phyloP scores from a whole-genome alignment of 2,329 filamentous ascomycete species.

The Colletotrichum abscissum region DNA sequence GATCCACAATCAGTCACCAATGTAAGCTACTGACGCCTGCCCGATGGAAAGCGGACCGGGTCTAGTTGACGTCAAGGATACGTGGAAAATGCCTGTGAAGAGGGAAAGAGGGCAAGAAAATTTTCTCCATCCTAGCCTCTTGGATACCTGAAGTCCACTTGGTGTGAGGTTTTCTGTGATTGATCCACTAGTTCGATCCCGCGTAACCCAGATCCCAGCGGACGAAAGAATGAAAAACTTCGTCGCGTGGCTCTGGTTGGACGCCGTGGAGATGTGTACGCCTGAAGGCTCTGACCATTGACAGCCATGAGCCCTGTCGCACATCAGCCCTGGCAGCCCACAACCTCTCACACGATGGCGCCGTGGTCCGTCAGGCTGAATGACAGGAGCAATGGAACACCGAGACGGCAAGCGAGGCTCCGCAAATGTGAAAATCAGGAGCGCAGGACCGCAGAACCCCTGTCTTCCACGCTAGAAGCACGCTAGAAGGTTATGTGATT shows the following conservation, averaged over 20 bases:
- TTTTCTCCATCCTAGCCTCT: not conserved
- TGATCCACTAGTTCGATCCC: not conserved
- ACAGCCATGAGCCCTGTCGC: slow-evolving; percentile 3
- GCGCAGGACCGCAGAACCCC: not conserved
- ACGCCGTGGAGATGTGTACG: not conserved
- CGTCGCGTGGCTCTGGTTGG: not conserved
- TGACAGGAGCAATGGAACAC: not conserved
- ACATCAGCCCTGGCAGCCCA: slow-evolving; percentile 2
- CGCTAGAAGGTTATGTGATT: slow-evolving; percentile 16
- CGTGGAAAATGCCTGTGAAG: not conserved
- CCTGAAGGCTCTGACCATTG: not conserved
- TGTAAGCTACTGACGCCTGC: not conserved
- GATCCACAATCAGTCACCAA: not conserved
- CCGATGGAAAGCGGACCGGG: slow-evolving; percentile 7
- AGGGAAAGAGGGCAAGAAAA: not conserved
- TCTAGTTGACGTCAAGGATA: slow-evolving; percentile 17
- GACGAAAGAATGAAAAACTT: not conserved
- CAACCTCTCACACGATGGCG: not conserved
- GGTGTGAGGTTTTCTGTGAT: not conserved
- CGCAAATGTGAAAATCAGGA: not conserved
- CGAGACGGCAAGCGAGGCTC: not conserved
- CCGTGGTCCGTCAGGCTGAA: not conserved
- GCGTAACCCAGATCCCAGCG: not conserved
- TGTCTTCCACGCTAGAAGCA: slow-evolving; percentile 19
- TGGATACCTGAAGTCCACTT: not conserved